Conservation (phyloP, 2,329 filamentous ascomycete species). For the Hortaea sp. region DNA sequence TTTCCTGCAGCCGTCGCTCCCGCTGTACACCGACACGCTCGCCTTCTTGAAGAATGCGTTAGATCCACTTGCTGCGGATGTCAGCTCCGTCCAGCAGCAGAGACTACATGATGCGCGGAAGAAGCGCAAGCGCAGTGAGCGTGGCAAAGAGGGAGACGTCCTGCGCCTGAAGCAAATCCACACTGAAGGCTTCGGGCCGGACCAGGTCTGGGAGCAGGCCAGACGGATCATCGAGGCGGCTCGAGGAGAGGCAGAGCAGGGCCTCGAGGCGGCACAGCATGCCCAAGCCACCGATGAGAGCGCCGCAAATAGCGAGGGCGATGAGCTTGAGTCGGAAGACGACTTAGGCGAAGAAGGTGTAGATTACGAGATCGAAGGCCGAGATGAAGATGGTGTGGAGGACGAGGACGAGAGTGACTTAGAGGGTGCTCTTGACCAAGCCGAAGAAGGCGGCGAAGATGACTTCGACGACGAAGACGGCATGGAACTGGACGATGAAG, state of each 20-base stretch:
- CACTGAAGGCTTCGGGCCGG: conserved; percentile 73
- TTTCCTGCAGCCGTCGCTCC: conserved; percentile 64
- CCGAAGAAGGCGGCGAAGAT: conserved; percentile 23
- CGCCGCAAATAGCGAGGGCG: conserved; percentile 25
- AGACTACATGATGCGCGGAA: conserved; percentile 57
- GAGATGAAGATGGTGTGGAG: conserved; percentile 17
- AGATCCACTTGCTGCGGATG: conserved; percentile 63
- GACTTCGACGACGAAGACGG: conserved; percentile 31
- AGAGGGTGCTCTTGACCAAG: conserved; percentile 26
- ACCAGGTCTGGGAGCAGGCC: conserved; percentile 91
- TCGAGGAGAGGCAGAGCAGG: conserved; percentile 43
- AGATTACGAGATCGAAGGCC: conserved; percentile 25
- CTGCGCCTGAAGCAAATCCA: conserved; percentile 76
- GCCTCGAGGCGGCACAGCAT: conserved; percentile 23
- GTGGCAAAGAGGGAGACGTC: conserved; percentile 37
- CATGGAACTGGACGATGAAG: conserved; percentile 25
- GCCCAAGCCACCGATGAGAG: conserved; percentile 21
- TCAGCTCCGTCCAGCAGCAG: conserved; percentile 62
- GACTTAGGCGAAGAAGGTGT: conserved; percentile 25
- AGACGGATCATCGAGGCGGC: conserved; percentile 67
- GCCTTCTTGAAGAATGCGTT: conserved; percentile 70
- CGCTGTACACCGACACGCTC: conserved; percentile 59
- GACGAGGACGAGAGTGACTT: conserved; percentile 29
- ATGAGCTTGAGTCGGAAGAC: conserved; percentile 23
- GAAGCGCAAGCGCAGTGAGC: conserved; percentile 63